A percentile compares a stretch with the other conserved stretches of the same genome.
Evolutionary conservation across 768 basidiomycete genomes (phyloP).

Genomic region (Leccinum disarticulatum): DNA sequence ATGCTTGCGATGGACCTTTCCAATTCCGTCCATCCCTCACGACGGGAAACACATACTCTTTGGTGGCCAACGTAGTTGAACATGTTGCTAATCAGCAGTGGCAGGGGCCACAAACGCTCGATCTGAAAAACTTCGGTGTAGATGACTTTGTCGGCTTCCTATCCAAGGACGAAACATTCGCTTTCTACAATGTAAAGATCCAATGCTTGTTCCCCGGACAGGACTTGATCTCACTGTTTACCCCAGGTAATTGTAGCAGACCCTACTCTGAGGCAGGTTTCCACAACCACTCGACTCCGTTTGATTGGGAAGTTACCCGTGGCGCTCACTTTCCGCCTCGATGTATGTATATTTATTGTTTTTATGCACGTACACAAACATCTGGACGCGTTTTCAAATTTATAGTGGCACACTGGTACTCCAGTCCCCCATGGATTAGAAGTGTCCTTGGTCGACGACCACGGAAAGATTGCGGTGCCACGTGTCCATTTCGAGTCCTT

Average conservation of each 20-base stretch:
- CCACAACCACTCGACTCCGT: slow-evolving; percentile 11
- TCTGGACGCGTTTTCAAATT: not conserved
- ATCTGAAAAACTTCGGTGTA: not conserved
- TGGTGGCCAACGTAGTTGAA: slow-evolving; percentile 10
- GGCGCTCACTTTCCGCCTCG: slow-evolving; percentile 1
- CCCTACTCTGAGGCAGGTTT: slow-evolving; percentile 8
- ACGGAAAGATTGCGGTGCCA: not conserved
- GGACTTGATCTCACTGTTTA: not conserved
- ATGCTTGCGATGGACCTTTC: not conserved
- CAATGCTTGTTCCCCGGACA: not conserved
- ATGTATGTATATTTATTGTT: not conserved
- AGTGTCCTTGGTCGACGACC: slow-evolving; percentile 10
- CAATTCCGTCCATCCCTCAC: slow-evolving; percentile 10
- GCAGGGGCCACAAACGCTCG: not conserved
- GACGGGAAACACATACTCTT: slow-evolving; percentile 2
- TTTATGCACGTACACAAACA: not conserved
- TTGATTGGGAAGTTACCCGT: not conserved
- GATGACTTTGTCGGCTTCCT: slow-evolving; percentile 5
- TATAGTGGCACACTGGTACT: slow-evolving; percentile 5
- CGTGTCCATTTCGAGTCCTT: not conserved
- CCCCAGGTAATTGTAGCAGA: slow-evolving; percentile 11
- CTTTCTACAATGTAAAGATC: slow-evolving; percentile 8
- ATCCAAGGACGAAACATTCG: not conserved
- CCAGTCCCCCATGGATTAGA: not conserved
- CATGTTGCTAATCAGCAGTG: not conserved